These are phyloP conservation scores for Agaricales sp. DNA, from an alignment of 1,284 basidiomycete genomes.

Conservation along the genomic window DNA sequence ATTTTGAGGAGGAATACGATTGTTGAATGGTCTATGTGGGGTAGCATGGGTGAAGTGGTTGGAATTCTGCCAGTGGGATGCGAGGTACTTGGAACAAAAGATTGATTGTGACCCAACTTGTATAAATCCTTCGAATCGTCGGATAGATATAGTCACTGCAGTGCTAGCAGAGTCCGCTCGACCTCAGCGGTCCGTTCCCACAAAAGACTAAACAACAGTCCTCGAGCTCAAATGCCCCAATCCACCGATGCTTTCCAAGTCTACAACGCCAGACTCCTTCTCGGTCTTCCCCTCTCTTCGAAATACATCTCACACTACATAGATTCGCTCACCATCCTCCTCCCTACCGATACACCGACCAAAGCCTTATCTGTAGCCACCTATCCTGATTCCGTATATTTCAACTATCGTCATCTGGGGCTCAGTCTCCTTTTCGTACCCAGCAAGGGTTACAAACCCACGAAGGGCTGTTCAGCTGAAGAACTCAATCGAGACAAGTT, in stretches of 20 bases:
- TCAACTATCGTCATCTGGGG: constrained; percentile 73
- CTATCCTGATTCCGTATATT: constrained; percentile 76
- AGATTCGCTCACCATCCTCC: constrained; percentile 21
- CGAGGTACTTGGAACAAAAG: too few species aligned
- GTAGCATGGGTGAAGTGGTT: too few species aligned
- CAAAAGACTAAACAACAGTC: neutral
- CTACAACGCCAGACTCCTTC: constrained; percentile 12
- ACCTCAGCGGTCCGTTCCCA: neutral
- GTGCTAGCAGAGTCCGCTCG: too few species aligned
- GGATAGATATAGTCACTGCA: too few species aligned
- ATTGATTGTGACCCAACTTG: too few species aligned
- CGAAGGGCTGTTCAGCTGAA: constrained; percentile 29
- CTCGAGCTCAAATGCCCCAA: neutral
- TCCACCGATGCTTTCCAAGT: neutral
- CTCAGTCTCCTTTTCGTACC: constrained; percentile 69
- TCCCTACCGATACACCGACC: constrained; percentile 12
- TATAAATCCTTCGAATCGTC: too few species aligned
- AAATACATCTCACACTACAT: constrained; percentile 33
- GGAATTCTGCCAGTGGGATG: too few species aligned
- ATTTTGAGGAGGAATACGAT: neutral
- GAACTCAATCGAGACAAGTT: constrained; percentile 42
- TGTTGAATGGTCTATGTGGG: too few species aligned
- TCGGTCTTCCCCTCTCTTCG: constrained; percentile 35
- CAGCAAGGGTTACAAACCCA: constrained; percentile 47
- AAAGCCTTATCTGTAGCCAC: constrained; percentile 56